Evolutionary conservation across 257 asterid species (phyloP).

Genomic region (Solanum ahanhuiri): DNA sequence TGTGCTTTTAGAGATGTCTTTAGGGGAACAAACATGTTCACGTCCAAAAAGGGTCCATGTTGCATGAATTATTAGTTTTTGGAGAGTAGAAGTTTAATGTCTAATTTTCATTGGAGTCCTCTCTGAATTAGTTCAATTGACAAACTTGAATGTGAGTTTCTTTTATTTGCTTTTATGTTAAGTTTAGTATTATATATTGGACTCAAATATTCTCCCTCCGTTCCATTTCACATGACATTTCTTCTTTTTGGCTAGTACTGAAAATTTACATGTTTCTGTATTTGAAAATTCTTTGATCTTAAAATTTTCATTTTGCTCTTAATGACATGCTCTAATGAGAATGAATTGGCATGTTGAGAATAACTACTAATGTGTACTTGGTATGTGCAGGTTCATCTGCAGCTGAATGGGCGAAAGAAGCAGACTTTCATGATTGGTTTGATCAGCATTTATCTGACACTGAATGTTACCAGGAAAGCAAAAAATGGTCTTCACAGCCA

Average conservation of each 20-base stretch:
- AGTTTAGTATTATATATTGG: neutral
- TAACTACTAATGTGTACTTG: neutral
- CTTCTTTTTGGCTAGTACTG: neutral
- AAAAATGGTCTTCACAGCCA: slow-evolving; percentile 88
- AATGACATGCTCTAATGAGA: neutral
- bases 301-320: neutral
- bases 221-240: neutral
- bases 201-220: neutral
- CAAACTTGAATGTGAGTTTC: neutral
- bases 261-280: neutral
- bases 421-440: slow-evolving; percentile 59
- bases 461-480: slow-evolving; percentile 53
- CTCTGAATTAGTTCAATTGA: neutral
- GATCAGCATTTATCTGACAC: slow-evolving; percentile 63
- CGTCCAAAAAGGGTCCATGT: neutral
- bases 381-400: slow-evolving; percentile 73
- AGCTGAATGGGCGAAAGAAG: slow-evolving; percentile 75
- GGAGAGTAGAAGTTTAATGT: neutral
- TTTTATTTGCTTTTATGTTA: neutral
- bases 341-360: neutral
- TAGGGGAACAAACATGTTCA: neutral
- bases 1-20: neutral
- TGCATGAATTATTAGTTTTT: neutral
- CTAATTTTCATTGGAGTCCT: neutral
- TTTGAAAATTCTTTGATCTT: neutral